Evolutionary conservation across 768 basidiomycete species (phyloP).

Genomic region (Pulveroboletus sp.): DNA sequence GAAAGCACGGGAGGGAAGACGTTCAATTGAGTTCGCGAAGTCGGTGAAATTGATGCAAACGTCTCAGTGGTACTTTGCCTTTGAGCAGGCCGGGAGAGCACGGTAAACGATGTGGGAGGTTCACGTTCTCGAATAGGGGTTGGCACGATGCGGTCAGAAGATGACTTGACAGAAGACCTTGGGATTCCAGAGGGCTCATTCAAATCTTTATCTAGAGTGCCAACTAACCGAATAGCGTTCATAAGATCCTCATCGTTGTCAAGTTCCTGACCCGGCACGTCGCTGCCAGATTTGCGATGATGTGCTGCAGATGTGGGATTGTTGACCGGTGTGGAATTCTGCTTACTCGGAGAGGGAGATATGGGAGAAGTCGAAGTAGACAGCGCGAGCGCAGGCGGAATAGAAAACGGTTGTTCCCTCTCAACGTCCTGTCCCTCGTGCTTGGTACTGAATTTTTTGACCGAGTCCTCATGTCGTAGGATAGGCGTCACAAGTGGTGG

Average conservation of each 20-base stretch:
- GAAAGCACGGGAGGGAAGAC: background rate
- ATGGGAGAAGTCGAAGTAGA: slow-evolving; percentile 18
- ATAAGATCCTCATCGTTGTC: slow-evolving; percentile 28
- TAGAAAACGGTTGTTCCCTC: slow-evolving; percentile 28
- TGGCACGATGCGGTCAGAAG: slow-evolving; percentile 35
- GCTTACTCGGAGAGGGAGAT: slow-evolving; percentile 12
- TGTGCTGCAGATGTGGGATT: slow-evolving; percentile 3
- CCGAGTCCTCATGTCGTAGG: slow-evolving; percentile 25
- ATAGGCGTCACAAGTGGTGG: slow-evolving; percentile 34
- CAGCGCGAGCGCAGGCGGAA: slow-evolving; percentile 23
- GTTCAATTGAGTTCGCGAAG: slow-evolving; percentile 1
- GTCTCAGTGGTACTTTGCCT: slow-evolving; percentile 25
- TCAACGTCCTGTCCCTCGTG: slow-evolving; percentile 18
- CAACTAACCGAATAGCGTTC: slow-evolving; percentile 29
- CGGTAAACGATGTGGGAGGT: slow-evolving; percentile 55
- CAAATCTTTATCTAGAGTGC: slow-evolving; percentile 22
- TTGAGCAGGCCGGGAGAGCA: slow-evolving; percentile 53
- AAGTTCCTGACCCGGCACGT: slow-evolving; percentile 7
- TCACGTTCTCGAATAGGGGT: slow-evolving; percentile 56
- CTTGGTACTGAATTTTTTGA: slow-evolving; percentile 19
- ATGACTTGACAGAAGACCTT: background rate
- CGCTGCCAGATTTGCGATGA: slow-evolving; percentile 18
- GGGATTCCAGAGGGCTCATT: slow-evolving; percentile 9
- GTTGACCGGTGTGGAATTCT: background rate
- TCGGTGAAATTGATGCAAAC: slow-evolving; percentile 7